A percentile compares a stretch with the other conserved stretches of the same genome.
Evolutionary conservation across 139 green algal genomes (phyloP).

Genomic region (Chlamydomonas schloesseri): DNA sequence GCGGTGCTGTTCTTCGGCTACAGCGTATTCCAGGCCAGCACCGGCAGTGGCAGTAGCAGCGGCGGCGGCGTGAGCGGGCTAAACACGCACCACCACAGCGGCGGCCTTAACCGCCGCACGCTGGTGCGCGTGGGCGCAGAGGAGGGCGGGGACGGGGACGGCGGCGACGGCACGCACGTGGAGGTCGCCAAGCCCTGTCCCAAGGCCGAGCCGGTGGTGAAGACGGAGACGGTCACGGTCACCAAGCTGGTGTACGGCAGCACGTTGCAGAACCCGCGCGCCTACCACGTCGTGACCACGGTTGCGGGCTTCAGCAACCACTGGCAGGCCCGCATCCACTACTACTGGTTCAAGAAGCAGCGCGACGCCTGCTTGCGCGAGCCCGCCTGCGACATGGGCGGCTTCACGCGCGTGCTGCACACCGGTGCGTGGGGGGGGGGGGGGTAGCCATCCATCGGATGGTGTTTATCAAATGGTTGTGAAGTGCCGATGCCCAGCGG

Average conservation of each 20-base stretch:
- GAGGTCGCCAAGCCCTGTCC: background rate
- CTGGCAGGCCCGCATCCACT: constrained; percentile 73
- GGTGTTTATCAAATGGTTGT: too few species aligned
- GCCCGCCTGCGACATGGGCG: constrained; percentile 43
- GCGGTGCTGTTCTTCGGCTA: constrained; percentile 35
- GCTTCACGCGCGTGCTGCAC: constrained; percentile 79
- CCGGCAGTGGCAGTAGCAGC: background rate
- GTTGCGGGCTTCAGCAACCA: constrained; percentile 79
- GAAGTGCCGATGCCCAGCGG: too few species aligned
- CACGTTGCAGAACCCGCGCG: constrained; percentile 48
- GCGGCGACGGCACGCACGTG: background rate
- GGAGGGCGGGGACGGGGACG: background rate
- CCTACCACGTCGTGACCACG: constrained; percentile 85
- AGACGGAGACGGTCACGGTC: background rate
- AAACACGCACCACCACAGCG: background rate
- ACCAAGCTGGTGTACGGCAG: constrained; percentile 44
- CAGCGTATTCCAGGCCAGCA: constrained; percentile 29
- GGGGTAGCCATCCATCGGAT: too few species aligned
- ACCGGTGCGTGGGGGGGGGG: background rate
- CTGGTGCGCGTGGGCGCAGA: background rate
- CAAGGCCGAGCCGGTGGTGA: background rate
- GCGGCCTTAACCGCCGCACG: background rate
- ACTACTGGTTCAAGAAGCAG: constrained; percentile 74
- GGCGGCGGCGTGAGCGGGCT: background rate
- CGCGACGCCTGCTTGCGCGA: constrained; percentile 74